Evolutionary conservation across 2,329 filamentous ascomycete species (phyloP), one percentile per base, ranked within the genome.

Genomic region (Diaporthe australafricana): DNA sequence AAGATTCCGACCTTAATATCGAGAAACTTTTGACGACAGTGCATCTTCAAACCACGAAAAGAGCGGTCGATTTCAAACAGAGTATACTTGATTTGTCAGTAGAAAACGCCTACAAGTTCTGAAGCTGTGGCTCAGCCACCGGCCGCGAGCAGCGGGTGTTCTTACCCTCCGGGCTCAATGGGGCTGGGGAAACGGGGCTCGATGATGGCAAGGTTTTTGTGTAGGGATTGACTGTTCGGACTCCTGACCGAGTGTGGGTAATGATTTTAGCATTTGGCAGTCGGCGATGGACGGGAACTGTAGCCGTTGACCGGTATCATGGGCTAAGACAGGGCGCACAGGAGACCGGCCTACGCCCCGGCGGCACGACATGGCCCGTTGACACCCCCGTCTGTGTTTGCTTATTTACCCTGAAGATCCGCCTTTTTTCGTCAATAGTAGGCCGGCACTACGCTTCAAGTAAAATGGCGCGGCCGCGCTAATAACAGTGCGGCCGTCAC

Each of bases 391-490:
- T 3, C 42, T 48, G 25, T 45, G 60, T 45, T n/a, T 35, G 42
- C 42, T 25, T 38, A 25, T 20, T 38, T 25, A 6, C 60, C 42
- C 6, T 30, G 1, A 25, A 30, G 32, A 35, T 48, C 42, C 42
- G 30, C 32, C 27, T 35, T 63, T n/a, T 63, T 48, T 63, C 22
- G 12, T 63, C 60, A 48, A 63, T 45, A 63, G 60, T 38, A 48
- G 30, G 12, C 42, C 42, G 60, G 42, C 27, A 63, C 42, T 48
- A 48, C 20, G 42, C 60, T 48, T 57, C 27, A 48, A 48, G 7
- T 47, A 63, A 63, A 63, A 48, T 63, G 32, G 42, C 60, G 60
- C 60, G 47, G 42, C 32, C 27, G 42, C 60, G 60, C 60, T 63
- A 48, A 48, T 25, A 25, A 63, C 42, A 35, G 45, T 25, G 42